These are phyloP conservation scores for Fusarium decemcellulare DNA, from an alignment of 2,329 filamentous ascomycete genomes.

Conservation along the genomic window DNA sequence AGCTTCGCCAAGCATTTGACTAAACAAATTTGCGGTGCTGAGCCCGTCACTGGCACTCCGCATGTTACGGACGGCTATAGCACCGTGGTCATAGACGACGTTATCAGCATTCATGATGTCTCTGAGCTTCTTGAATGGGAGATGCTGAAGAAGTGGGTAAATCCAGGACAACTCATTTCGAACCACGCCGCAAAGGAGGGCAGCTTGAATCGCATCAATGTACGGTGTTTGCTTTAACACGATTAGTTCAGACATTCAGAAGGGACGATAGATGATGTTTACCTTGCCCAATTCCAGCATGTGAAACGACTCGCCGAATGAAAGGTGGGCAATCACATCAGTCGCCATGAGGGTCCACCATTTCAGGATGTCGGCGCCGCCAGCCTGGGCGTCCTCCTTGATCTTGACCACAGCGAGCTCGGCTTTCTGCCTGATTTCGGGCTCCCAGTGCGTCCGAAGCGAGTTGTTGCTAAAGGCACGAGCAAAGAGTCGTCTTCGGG, in stretches of 20 bases:
- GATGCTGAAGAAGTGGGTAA: not conserved
- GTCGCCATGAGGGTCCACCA: conserved; percentile 38
- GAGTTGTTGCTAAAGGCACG: conserved; percentile 26
- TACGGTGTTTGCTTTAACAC: conserved; percentile 1
- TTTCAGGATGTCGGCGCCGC: conserved; percentile 23
- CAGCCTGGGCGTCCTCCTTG: not conserved
- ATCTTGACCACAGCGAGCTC: conserved; percentile 15
- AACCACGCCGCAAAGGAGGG: not conserved
- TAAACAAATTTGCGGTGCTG: not conserved
- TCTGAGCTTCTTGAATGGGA: not conserved
- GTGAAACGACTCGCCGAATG: conserved; percentile 29
- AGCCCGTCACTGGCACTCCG: not conserved
- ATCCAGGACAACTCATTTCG: not conserved
- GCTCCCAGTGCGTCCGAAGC: conserved; percentile 20
- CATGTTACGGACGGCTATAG: not conserved
- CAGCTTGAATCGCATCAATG: not conserved
- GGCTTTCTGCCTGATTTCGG: conserved; percentile 4
- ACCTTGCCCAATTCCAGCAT: conserved; percentile 32
- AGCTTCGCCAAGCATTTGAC: not conserved
- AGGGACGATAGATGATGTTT: no score
- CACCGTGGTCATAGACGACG: not conserved
- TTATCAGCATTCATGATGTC: not conserved
- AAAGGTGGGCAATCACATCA: conserved; percentile 27
- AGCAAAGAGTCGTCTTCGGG: conserved; percentile 17
- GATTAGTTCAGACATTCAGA: no score